Evolutionary conservation across 1,284 basidiomycete species (phyloP).

Genomic region (Phylloboletellus chloephorus): DNA sequence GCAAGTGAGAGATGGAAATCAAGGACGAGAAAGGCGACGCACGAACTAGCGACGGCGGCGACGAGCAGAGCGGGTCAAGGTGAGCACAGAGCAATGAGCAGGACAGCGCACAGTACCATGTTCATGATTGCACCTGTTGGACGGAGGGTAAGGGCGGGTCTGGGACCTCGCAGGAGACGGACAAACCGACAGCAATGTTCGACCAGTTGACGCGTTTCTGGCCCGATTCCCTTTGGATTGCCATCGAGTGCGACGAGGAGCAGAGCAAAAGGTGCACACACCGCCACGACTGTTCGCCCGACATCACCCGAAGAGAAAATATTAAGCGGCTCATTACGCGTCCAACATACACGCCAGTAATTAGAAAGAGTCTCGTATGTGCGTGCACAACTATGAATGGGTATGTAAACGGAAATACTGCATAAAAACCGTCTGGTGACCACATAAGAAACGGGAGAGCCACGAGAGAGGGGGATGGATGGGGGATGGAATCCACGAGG

Average conservation of each 20-base stretch:
- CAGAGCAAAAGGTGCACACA: constrained; percentile 12
- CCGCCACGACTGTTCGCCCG: no score
- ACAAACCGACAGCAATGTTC: constrained; percentile 94
- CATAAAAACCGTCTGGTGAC: constrained; percentile 21
- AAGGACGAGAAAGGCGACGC: constrained; percentile 16
- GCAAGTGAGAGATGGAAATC: constrained; percentile 17
- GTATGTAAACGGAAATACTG: constrained; percentile 28
- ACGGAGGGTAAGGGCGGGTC: constrained; percentile 20
- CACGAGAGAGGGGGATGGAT: constrained; percentile 24
- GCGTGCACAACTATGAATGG: constrained; percentile 21
- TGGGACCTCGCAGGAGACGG: constrained; percentile 6
- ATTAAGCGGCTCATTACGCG: constrained; percentile 16
- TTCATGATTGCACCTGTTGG: constrained; percentile 88
- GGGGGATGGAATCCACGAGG: constrained; percentile 33
- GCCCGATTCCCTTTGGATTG: constrained; percentile 75
- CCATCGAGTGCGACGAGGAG: constrained; percentile 46
- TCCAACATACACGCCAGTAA: constrained; percentile 23
- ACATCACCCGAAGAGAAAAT: no score
- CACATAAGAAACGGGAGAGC: constrained; percentile 6
- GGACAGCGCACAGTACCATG: constrained; percentile 54
- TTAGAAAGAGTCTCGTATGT: constrained; percentile 17
- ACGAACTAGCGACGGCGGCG: constrained; percentile 21
- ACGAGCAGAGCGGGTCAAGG: constrained; percentile 1
- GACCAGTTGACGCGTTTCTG: constrained; percentile 97
- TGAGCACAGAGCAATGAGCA: constrained; percentile 8